A percentile compares a stretch with the other conserved stretches of the same genome.
Evolutionary conservation across 2,329 filamentous ascomycete species (phyloP).

Genomic region (Trichoderma polysporum): DNA sequence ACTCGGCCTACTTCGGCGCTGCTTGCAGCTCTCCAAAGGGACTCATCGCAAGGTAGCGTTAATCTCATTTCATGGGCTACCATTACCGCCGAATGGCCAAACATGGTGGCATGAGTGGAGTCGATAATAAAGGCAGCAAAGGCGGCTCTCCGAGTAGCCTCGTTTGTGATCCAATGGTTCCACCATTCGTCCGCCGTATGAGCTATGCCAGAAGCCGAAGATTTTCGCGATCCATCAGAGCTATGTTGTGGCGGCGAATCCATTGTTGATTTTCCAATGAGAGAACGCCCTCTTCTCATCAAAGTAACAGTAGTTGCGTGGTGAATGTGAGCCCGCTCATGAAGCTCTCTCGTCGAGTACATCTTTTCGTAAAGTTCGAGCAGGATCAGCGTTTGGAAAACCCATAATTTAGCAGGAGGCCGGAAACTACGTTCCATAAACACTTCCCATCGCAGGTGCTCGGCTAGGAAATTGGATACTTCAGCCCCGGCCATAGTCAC

Average conservation of each 20-base stretch:
- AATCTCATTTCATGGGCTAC: constrained; percentile 93
- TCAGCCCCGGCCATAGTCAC: constrained; percentile 75
- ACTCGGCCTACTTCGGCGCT: constrained; percentile 82
- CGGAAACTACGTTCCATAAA: constrained; percentile 89
- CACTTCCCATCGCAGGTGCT: constrained; percentile 93
- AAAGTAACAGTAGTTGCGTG: constrained; percentile 93
- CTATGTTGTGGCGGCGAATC: constrained; percentile 78
- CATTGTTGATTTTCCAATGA: constrained; percentile 80
- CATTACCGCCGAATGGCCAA: constrained; percentile 96
- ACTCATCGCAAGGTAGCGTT: constrained; percentile 88
- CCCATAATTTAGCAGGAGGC: constrained; percentile 91
- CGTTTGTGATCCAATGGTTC: constrained; percentile 93
- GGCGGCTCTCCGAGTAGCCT: constrained; percentile 83
- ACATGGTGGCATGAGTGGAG: constrained; percentile 96
- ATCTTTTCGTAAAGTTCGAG: constrained; percentile 97
- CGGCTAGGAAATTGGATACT: constrained; percentile 84
- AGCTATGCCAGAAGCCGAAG: constrained; percentile 58
- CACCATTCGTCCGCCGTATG: constrained; percentile 86
- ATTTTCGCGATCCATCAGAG: constrained; percentile 56
- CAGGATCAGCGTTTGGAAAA: constrained; percentile 86
- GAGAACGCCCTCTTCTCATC: constrained; percentile 88
- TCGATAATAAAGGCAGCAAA: constrained; percentile 96
- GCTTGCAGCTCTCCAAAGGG: constrained; percentile 86
- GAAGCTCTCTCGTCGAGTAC: constrained; percentile 87
- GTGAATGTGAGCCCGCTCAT: constrained; percentile 94